phyloP scores from a whole-genome alignment of 2,329 filamentous ascomycete genomes.

The Phaeosphaeria sp. region DNA sequence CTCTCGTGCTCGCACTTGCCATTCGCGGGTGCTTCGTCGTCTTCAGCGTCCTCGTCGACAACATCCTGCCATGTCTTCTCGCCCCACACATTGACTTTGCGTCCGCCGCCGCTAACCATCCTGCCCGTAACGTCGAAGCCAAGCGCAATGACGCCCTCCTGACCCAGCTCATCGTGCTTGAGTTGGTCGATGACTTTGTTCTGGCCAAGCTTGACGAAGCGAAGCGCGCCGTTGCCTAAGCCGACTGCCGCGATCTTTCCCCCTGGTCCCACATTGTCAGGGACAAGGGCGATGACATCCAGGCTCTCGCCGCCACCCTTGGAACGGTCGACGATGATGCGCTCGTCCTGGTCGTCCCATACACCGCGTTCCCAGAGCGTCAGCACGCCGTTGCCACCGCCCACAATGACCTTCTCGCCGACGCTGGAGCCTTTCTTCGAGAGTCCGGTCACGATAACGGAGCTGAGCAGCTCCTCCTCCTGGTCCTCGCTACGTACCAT shows the following conservation, averaged over 20 bases:
- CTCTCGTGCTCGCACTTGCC: conserved; percentile 39
- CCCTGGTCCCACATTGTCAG: conserved; percentile 69
- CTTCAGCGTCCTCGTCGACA: conserved; percentile 58
- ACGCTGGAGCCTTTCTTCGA: conserved; percentile 72
- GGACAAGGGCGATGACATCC: conserved; percentile 76
- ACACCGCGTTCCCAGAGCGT: conserved; percentile 93
- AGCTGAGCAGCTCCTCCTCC: conserved; percentile 89
- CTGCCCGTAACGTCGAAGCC: conserved; percentile 85
- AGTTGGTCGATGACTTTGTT: conserved; percentile 74
- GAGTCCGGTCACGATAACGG: conserved; percentile 77
- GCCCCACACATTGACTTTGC: conserved; percentile 87
- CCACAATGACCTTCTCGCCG: conserved; percentile 77
- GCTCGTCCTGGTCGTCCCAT: conserved; percentile 95
- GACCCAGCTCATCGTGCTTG: conserved; percentile 75
- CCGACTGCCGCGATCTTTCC: conserved; percentile 81
- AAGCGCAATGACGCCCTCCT: conserved; percentile 79
- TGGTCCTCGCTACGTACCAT: conserved; percentile 91
- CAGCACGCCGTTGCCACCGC: conserved; percentile 79
- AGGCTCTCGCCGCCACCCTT: conserved; percentile 75
- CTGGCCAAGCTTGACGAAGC: conserved; percentile 75
- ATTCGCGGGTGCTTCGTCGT: conserved; percentile 50
- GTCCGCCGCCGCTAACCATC: conserved; percentile 88
- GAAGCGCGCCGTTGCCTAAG: conserved; percentile 78
- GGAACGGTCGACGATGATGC: conserved; percentile 74
- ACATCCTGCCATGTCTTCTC: conserved; percentile 66